Conservation (phyloP, 1,284 basidiomycete genomes). For the Moniliella sp. region DNA sequence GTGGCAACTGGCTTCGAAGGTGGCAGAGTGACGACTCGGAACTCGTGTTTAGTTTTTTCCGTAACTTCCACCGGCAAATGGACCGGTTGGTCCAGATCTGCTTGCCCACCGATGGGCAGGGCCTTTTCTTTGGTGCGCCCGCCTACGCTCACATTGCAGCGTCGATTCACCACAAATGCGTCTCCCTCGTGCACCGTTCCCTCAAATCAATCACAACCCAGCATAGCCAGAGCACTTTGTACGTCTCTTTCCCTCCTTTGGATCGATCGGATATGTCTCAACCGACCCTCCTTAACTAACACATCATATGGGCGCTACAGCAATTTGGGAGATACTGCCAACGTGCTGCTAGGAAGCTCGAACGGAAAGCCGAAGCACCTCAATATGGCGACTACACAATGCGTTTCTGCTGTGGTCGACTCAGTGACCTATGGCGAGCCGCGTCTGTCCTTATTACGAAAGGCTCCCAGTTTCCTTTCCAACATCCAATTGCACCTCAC, state of each 20-base stretch:
- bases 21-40: conserved; percentile 31
- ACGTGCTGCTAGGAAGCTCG: conserved; percentile 23
- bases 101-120: no score
- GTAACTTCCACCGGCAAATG: conserved; percentile 24
- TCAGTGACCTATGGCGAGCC: no score
- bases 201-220: conserved; percentile 27
- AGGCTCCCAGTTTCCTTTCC: conserved; percentile 15
- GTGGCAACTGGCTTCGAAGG: conserved; percentile 26
- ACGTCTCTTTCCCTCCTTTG: no score
- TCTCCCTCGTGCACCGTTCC: conserved; percentile 21
- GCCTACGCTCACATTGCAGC: conserved; percentile 26
- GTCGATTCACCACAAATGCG: conserved; percentile 25
- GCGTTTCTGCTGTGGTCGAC: conserved; percentile 25
- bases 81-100: conserved; percentile 11
- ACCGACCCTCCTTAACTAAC: no score
- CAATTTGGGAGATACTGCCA: conserved; percentile 27
- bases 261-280: no score
- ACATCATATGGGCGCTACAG: no score
- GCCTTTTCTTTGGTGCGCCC: conserved; percentile 22
- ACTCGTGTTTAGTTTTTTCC: conserved; percentile 28
- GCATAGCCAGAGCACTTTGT: conserved; percentile 24
- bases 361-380: conserved; percentile 24
- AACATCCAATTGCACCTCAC: conserved; percentile 25
- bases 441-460: conserved; percentile 10
- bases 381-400: conserved; percentile 22